Evolutionary conservation across 2,329 filamentous ascomycete genomes (phyloP), one percentile per base, ranked within the genome.

Genomic region (Salinomyces thailandicus): DNA sequence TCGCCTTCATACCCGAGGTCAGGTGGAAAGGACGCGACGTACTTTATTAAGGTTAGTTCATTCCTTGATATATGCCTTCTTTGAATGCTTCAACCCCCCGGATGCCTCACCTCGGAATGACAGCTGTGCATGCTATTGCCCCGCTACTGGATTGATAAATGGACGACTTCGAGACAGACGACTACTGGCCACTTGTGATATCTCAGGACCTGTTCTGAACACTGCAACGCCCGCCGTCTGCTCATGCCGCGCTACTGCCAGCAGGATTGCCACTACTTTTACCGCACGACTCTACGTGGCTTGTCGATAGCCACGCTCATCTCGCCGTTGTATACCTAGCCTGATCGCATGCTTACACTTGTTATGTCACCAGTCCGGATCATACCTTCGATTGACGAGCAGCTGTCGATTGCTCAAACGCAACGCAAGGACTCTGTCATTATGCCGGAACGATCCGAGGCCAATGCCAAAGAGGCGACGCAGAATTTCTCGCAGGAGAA

Each of bases 211-310:
- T 26, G 22, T 26, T 26, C 22, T 26, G 4, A 26, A 26, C n/a
- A n/a, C n/a, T n/a, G n/a, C n/a, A n/a, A 26, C 9, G 22, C 22
- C 4, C 22, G 9, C 22, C 9, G 9, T 26, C 22, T 9, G n/a
- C 22, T n/a, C 41, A 93, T 93, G 84, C 82, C 82, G 69, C 63
- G 72, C 53, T 89, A 85, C 62, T 93, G 70, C 62, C 68, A 84
- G 39, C 80, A 91, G 71, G 82, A 93, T 63, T 93, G 83, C 56
- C 85, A 93, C 61, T 93, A 93, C 66, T 93, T 93, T 66, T 91
- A 84, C 69, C 84, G 84, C 69, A 93, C 80, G 62, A 82, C 84
- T 58, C 68, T 93, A 66, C 84, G 84, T 69, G 79, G 86, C 58
- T 69, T 93, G 52, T 89, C 82, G 57, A 78, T 93, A 52, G 74